Evolutionary conservation across 2,329 filamentous ascomycete genomes (phyloP), one percentile per base, ranked within the genome.

Genomic region (Cytospora piceicola): DNA sequence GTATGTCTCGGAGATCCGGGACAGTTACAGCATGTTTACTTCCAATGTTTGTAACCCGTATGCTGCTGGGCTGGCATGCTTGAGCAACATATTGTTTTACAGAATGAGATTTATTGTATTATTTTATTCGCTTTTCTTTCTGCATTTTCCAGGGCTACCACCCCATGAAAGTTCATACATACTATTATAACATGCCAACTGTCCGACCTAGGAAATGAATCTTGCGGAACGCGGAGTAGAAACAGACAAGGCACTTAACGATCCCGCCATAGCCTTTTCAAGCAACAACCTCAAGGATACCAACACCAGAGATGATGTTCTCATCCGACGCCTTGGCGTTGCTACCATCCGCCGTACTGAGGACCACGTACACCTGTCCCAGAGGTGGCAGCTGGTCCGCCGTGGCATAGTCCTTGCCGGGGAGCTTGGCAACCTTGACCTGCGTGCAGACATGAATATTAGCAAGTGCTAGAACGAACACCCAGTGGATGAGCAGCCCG

Each of bases 341-440:
- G 14, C 5, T 29, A 29, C 76, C 76, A 60, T 78, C 75, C 59
- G 77, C 77, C 32, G 75, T 75, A 55, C 72, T 75, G 11, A 80
- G 73, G 24, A 79, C 75, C n/a, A 76, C 73, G 56, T 79, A 80
- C 14, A 76, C 76, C 74, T 79, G 78, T 20, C 78, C 78, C 0
- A 67, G 61, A 17, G 72, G 71, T 12, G 71, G 63, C 51, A 71
- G 51, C 20, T 68, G 22, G 5, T 57, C 66, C 24, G 17, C 2
- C 2, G 24, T 46, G n/a, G 56, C 39, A 24, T 42, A 55, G 9
- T 39, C 30, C 52, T 15, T 58, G 14, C 57, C 66, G 8, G 72
- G 71, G 32, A 74, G 65, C 12, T 14, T 58, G 24, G 66, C 59
- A 30, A 72, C 34, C n/a, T 55, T 60, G 51, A 69, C 66, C 60